Conservation (phyloP, 164 flowering plant species). For the Cinnamomum micranthum region DNA sequence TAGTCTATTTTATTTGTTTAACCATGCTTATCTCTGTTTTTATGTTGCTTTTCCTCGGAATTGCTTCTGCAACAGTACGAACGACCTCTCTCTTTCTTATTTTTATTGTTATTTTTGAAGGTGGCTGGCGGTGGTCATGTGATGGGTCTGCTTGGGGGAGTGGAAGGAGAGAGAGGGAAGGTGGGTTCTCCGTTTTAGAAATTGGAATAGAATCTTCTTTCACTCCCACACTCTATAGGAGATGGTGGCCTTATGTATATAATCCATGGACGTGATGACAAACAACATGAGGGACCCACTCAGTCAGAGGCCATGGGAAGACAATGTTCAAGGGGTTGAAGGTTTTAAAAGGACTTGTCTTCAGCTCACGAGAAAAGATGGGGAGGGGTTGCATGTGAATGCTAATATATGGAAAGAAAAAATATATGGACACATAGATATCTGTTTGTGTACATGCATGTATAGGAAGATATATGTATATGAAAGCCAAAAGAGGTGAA, state of each 20-base stretch:
- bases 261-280: background rate
- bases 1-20: background rate
- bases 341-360: background rate
- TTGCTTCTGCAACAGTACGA: conserved; percentile 2
- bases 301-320: background rate
- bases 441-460: background rate
- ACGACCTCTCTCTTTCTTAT: background rate
- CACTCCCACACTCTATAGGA: conserved; percentile 17
- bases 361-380: background rate
- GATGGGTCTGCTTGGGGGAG: conserved; percentile 22
- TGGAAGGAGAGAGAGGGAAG: conserved; percentile 11
- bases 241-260: conserved; percentile 15
- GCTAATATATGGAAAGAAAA: too few relatives aligned
- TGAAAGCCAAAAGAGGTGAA: background rate
- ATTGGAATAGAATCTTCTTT: conserved; percentile 88
- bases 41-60: conserved; percentile 2
- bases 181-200: conserved; percentile 42
- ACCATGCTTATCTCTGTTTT: background rate
- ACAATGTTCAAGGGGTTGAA: too few relatives aligned
- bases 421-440: too few relatives aligned
- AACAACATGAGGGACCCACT: background rate
- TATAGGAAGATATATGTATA: background rate
- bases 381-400: conserved; percentile 5
- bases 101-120: conserved; percentile 15
- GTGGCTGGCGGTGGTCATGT: conserved; percentile 67